A percentile compares a stretch with the other conserved stretches of the same genome.
Evolutionary conservation across 352 stramenopile genomes (phyloP).

Genomic region (Aphanomyces euteiches): DNA sequence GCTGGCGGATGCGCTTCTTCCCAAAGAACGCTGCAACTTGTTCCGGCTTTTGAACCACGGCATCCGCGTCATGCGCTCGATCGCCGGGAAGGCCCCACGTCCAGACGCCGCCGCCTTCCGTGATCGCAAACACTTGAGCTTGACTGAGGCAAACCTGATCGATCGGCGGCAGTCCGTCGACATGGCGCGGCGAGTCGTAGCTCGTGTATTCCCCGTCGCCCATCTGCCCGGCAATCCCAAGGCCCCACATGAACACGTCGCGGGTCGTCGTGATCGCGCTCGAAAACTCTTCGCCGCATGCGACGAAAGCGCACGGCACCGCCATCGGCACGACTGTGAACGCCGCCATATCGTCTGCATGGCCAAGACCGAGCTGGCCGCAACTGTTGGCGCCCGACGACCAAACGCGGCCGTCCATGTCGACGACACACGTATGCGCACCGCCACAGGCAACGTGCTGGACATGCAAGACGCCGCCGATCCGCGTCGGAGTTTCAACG

Average conservation of each 20-base stretch:
- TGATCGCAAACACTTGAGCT: conserved; percentile 19
- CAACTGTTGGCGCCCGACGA: conserved; percentile 16
- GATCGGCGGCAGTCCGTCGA: not conserved
- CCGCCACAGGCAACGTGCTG: conserved; percentile 25
- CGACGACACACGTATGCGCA: conserved; percentile 25
- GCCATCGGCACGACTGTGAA: not conserved
- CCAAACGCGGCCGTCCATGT: not conserved
- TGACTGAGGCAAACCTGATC: not conserved
- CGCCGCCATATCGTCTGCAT: not conserved
- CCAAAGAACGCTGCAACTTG: conserved; percentile 22
- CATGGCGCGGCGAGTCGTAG: conserved; percentile 1
- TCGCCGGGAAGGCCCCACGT: conserved; percentile 20
- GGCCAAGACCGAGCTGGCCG: conserved; percentile 10
- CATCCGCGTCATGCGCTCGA: conserved; percentile 2
- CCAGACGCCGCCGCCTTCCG: not conserved
- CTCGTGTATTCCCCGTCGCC: not conserved
- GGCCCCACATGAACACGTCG: not conserved
- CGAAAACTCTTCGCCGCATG: conserved; percentile 18
- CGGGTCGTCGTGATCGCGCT: not conserved
- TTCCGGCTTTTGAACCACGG: not conserved
- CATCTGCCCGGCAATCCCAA: conserved; percentile 18
- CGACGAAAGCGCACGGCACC: not conserved
- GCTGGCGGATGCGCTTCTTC: conserved; percentile 10
- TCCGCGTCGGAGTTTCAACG: not conserved
- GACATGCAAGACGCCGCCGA: not conserved